These are phyloP conservation scores for Suillus alpinus DNA, from an alignment of 768 basidiomycete species.

Conservation along the genomic window DNA sequence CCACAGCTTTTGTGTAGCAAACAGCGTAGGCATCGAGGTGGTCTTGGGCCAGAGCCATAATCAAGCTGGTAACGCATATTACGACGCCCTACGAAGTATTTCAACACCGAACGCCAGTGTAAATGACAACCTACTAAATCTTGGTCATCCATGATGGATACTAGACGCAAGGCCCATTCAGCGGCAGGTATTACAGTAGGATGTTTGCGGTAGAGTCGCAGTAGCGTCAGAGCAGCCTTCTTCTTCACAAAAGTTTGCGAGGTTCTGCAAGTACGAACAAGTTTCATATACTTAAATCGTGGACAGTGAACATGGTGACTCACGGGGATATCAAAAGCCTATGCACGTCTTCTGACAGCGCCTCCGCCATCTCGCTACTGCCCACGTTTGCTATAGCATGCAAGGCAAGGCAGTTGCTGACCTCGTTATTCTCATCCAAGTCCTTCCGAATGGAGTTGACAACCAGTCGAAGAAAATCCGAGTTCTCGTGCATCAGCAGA, in stretches of 20 bases:
- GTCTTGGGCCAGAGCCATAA: conserved; percentile 93
- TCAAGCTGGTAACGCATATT: conserved; percentile 87
- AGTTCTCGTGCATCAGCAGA: conserved; percentile 97
- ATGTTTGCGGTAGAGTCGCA: conserved; percentile 93
- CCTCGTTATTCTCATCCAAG: conserved; percentile 89
- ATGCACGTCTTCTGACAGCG: conserved; percentile 91
- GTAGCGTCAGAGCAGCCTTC: conserved; percentile 92
- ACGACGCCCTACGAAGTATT: conserved; percentile 73
- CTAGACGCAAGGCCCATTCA: conserved; percentile 95
- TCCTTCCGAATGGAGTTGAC: conserved; percentile 99
- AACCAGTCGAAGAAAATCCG: conserved; percentile 91
- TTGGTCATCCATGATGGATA: conserved; percentile 92
- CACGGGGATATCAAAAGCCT: conserved; percentile 93
- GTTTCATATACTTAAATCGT: conserved; percentile 13
- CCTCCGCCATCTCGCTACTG: conserved; percentile 97
- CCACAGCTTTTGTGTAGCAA: conserved; percentile 93
- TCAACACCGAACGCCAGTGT: neutral
- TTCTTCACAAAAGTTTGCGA: conserved; percentile 96
- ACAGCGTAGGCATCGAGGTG: conserved; percentile 87
- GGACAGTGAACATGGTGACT: conserved; percentile 19
- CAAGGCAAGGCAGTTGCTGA: conserved; percentile 93
- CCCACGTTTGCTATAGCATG: conserved; percentile 99
- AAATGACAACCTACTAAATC: conserved; percentile 57
- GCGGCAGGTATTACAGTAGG: conserved; percentile 89
- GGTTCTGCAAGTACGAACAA: conserved; percentile 52